Evolutionary conservation across 805 yeast genomes (phyloP), one percentile per base, ranked within the genome.

Genomic region (Kurtzmaniella fragi): DNA sequence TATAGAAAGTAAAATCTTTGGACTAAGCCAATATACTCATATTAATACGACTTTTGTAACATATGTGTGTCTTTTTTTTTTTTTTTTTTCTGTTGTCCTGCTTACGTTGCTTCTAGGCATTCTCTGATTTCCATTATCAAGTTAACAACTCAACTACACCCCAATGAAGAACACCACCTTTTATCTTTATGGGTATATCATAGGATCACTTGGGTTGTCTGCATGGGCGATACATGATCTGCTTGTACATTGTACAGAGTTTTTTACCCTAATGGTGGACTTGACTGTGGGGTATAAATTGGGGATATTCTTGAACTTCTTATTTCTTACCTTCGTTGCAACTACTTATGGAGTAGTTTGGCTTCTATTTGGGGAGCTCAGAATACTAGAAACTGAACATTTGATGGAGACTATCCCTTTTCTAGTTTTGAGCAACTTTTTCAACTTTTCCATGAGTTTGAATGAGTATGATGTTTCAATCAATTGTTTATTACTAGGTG

Each of bases 311-410:
- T 43, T 63, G 41, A 63, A 63, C 42, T 50, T 48, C 26, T 38
- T 61, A 11, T 43, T 53, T 28, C 47, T 50, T 31, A 32, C 50
- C 4, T 51, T 55, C 33, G 36, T 57, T 11, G 43, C 52, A 9
- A 25, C 52, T 11, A 52, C 52, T n/a, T 75, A 77, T 45, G 31
- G 70, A 7, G 45, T 80, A 0, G 83, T 80, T 35, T 45, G 59
- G 20, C 1, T 80, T 0, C 49, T 87, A 28, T 88, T 89, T 64
- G 96, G 96, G 0, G 80, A 78, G 41, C 62, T 91, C 38, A 68
- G 95, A 41, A 61, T 79, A 12, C 71, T 84, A 27, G 99, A 91
- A 56, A 59, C 73, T 38, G 95, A 90, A 48, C 90, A 84, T 53
- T 46, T 68, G 31, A 46, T 60, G 3, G 73, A 67, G 31, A 53